Conservation (phyloP, 768 basidiomycete genomes). For the Hortiboletus campestris region DNA sequence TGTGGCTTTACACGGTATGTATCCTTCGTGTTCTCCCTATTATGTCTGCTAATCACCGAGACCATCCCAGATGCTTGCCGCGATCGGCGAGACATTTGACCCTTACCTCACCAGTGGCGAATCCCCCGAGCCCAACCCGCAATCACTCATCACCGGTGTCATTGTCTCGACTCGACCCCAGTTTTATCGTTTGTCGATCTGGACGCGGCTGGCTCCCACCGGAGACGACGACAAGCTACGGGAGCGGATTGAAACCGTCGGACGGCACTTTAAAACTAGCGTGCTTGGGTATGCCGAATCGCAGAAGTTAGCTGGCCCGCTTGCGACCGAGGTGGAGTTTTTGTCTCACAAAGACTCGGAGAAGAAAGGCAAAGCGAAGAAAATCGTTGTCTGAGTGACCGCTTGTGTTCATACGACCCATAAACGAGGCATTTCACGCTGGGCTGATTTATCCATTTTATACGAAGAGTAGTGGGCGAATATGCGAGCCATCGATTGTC, state of each 20-base stretch:
- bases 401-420: slow-evolving; percentile 15
- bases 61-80: slow-evolving; percentile 86
- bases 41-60: slow-evolving; percentile 1
- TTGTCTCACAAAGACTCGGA: slow-evolving; percentile 93
- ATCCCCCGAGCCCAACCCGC: slow-evolving; percentile 40
- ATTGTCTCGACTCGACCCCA: slow-evolving; percentile 92
- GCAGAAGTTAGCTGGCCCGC: slow-evolving; percentile 77
- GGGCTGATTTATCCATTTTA: slow-evolving; percentile 34
- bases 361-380: slow-evolving; percentile 88
- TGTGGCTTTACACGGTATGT: slow-evolving; percentile 96
- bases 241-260: slow-evolving; percentile 81
- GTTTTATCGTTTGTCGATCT: slow-evolving; percentile 96
- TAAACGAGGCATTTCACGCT: slow-evolving; percentile 15
- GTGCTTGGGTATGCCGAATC: slow-evolving; percentile 80
- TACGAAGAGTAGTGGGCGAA: slow-evolving; percentile 23
- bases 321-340: slow-evolving; percentile 94
- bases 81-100: slow-evolving; percentile 98
- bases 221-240: slow-evolving; percentile 57
- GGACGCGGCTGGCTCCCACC: slow-evolving; percentile 85
- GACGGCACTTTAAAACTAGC: slow-evolving; percentile 85
- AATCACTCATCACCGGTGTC: slow-evolving; percentile 83
- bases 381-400: slow-evolving; percentile 60
- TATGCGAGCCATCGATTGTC: slow-evolving; percentile 20
- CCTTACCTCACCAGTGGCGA: slow-evolving; percentile 63
- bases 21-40: not conserved